Percentiles rank a stretch among this genome's conserved stretches.
These are phyloP conservation scores for Immersiporthe knoxdaviesiana DNA, from an alignment of 2,329 filamentous ascomycete species.

Conservation along the genomic window DNA sequence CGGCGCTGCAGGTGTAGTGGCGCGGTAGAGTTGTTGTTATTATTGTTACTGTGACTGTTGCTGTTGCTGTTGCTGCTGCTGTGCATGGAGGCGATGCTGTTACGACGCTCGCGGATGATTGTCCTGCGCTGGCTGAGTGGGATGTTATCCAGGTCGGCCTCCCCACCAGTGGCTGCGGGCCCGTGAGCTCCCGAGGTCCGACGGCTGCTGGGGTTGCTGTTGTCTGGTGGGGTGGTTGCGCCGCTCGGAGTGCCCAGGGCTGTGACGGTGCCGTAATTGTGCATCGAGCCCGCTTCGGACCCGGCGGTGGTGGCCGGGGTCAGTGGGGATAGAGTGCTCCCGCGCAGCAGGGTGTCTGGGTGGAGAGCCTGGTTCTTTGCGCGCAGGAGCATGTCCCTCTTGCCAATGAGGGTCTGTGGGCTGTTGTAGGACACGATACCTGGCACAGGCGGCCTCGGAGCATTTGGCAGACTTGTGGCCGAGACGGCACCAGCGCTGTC, in stretches of 20 bases:
- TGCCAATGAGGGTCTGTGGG: conserved; percentile 59
- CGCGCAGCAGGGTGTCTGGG: conserved; percentile 24
- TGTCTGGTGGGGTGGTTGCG: conserved; percentile 24
- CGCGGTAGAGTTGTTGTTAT: conserved; percentile 48
- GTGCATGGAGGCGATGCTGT: conserved; percentile 41
- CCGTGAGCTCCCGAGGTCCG: conserved; percentile 8
- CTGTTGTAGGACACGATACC: conserved; percentile 55
- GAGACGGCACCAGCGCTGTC: conserved; percentile 11
- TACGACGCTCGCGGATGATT: conserved; percentile 57
- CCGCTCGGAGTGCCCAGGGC: conserved; percentile 12
- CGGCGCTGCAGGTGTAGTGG: conserved; percentile 55
- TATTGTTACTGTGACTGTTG: conserved; percentile 20
- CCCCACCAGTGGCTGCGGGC: conserved; percentile 10
- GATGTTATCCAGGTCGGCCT: conserved; percentile 65
- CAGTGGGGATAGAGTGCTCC: conserved; percentile 1
- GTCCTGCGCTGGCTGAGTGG: conserved; percentile 70
- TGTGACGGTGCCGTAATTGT: conserved; percentile 34
- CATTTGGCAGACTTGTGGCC: conserved; percentile 30
- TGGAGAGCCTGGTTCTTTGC: conserved; percentile 44
- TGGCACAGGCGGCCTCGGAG: conserved; percentile 39
- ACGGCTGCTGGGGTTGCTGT: conserved; percentile 17
- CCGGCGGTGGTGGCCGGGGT: conserved; percentile 32
- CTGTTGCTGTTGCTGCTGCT: conserved; percentile 14
- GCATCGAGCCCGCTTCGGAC: conserved; percentile 48
- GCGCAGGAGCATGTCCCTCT: conserved; percentile 58